Percentiles rank a stretch among this genome's conserved stretches.
Evolutionary conservation across 2,329 filamentous ascomycete genomes (phyloP).

Genomic region (Colletotrichum liriopes): DNA sequence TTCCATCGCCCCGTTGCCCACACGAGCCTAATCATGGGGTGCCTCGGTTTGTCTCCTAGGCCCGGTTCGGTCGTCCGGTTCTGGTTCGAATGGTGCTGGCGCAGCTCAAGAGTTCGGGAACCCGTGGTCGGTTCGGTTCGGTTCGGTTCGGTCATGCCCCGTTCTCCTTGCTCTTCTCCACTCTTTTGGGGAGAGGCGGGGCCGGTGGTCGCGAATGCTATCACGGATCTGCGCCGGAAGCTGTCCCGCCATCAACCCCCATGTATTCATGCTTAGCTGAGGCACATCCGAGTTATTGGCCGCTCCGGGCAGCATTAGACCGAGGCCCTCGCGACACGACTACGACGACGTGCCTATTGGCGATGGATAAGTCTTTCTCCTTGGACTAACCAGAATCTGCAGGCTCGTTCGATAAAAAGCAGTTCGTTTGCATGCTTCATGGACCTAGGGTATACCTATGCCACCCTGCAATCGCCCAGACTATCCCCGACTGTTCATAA

Average conservation of each 20-base stretch:
- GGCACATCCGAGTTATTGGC: neutral
- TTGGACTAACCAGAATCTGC: neutral
- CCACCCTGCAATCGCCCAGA: neutral
- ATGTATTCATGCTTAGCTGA: neutral
- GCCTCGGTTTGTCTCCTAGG: neutral
- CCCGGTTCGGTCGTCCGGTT: constrained; percentile 4
- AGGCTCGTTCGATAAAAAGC: constrained; percentile 28
- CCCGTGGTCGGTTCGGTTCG: constrained; percentile 24
- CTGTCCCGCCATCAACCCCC: constrained; percentile 10
- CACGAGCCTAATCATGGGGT: no score
- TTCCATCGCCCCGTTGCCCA: neutral
- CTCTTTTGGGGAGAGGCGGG: constrained; percentile 16
- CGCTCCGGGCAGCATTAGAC: constrained; percentile 18
- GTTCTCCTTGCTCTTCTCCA: neutral
- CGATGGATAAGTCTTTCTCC: neutral
- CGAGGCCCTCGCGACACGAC: constrained; percentile 1
- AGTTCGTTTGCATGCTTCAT: neutral
- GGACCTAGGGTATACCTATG: neutral
- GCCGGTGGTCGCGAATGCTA: neutral
- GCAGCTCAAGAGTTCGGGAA: neutral
- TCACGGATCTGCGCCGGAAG: constrained; percentile 9
- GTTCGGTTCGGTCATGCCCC: constrained; percentile 4
- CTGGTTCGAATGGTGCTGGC: neutral
- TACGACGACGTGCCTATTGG: neutral
- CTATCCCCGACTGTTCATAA: neutral